Evolutionary conservation across 2,329 filamentous ascomycete genomes (phyloP).

Genomic region (Myotisia sp.): DNA sequence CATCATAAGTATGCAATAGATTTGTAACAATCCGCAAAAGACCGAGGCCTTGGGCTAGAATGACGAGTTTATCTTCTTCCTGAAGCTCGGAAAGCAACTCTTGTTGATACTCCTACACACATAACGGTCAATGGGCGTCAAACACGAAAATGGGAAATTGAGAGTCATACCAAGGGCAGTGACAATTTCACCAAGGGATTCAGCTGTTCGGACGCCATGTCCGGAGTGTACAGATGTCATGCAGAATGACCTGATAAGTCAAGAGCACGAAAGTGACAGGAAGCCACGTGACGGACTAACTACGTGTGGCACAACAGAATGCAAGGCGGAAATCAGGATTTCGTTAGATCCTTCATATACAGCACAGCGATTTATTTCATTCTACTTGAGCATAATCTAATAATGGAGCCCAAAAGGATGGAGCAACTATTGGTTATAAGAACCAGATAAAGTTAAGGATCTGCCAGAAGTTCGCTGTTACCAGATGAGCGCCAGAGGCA

Average conservation of each 20-base stretch:
- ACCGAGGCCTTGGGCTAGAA: slow-evolving; percentile 82
- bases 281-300: slow-evolving; percentile 8
- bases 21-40: slow-evolving; percentile 90
- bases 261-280: slow-evolving; percentile 5
- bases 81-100: slow-evolving; percentile 83
- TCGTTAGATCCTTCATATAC: too few relatives aligned
- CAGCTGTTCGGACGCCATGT: slow-evolving; percentile 9
- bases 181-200: slow-evolving; percentile 42
- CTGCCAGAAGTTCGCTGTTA: too few relatives aligned
- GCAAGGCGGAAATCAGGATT: neutral
- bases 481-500: too few relatives aligned
- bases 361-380: too few relatives aligned
- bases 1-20: slow-evolving; percentile 90
- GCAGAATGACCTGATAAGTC: neutral
- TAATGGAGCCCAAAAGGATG: too few relatives aligned
- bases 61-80: slow-evolving; percentile 80
- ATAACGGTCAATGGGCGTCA: slow-evolving; percentile 9
- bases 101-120: slow-evolving; percentile 66
- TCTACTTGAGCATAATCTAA: too few relatives aligned
- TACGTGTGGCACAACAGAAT: neutral
- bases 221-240: slow-evolving; percentile 1
- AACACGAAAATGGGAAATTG: slow-evolving; percentile 1
- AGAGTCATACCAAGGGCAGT: slow-evolving; percentile 40
- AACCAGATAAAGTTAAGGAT: too few relatives aligned
- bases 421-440: too few relatives aligned